phyloP scores from a whole-genome alignment of 305 asterid species.

The Solanum hybrid region DNA sequence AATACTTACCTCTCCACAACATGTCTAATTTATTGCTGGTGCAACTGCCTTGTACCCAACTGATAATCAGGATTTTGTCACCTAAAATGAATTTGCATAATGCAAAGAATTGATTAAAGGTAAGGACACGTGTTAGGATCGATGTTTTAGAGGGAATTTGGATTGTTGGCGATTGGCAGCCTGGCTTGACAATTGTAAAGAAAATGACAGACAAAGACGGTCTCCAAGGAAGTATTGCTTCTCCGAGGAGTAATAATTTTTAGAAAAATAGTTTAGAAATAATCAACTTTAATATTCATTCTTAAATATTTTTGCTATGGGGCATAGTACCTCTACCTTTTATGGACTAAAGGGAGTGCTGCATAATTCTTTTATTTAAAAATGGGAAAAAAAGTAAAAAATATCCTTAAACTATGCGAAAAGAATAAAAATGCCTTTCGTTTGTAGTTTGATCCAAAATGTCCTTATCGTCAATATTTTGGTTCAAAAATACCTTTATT shows the following conservation, averaged over 20 bases:
- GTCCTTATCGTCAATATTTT: too few relatives aligned
- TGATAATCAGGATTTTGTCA: background rate
- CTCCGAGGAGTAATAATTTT: too few relatives aligned
- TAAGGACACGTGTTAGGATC: background rate
- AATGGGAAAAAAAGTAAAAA: fast-evolving
- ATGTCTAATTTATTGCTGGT: background rate
- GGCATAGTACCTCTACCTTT: too few relatives aligned
- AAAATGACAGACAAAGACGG: background rate
- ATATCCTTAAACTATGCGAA: fast-evolving
- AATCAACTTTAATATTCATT: too few relatives aligned
- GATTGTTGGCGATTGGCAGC: background rate
- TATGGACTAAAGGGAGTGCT: too few relatives aligned
- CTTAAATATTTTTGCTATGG: too few relatives aligned
- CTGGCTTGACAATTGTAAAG: background rate
- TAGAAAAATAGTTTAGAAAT: too few relatives aligned
- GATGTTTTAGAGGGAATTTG: background rate
- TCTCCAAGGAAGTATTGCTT: background rate
- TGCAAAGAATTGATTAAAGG: background rate
- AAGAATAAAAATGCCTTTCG: fast-evolving
- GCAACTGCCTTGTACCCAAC: background rate
- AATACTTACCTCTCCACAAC: fast-evolving
- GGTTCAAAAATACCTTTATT: too few relatives aligned
- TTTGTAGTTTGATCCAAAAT: too few relatives aligned
- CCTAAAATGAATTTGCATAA: background rate
- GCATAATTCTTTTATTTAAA: too few relatives aligned